phyloP scores from a whole-genome alignment of 2,329 filamentous ascomycete genomes.

The Hypomyces perniciosus region DNA sequence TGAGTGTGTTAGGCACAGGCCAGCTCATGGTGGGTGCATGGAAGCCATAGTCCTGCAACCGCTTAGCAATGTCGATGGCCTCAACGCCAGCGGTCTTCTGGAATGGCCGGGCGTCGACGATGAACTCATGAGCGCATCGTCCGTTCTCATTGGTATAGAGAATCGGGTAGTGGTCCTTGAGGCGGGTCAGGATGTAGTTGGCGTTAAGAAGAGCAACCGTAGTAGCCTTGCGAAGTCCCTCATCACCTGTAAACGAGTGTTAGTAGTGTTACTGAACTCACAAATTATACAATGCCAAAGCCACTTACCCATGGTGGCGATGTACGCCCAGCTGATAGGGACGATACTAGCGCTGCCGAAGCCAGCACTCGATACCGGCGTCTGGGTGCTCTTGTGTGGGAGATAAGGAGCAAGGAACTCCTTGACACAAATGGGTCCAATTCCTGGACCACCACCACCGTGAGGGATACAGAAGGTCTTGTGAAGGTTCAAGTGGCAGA shows the following conservation, averaged over 20 bases:
- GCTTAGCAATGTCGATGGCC: constrained; percentile 92
- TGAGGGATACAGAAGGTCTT: constrained; percentile 99
- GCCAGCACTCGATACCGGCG: constrained; percentile 71
- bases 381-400: constrained; percentile 28
- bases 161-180: constrained; percentile 80
- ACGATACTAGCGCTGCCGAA: constrained; percentile 89
- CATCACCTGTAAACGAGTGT: constrained; percentile 21
- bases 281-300: neutral
- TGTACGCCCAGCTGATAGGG: constrained; percentile 92
- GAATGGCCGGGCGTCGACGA: constrained; percentile 82
- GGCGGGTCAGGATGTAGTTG: constrained; percentile 88
- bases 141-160: constrained; percentile 88
- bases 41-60: constrained; percentile 95
- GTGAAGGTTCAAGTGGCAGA: constrained; percentile 95
- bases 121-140: constrained; percentile 95
- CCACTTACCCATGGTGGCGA: constrained; percentile 76
- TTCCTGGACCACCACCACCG: constrained; percentile 87
- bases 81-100: constrained; percentile 78
- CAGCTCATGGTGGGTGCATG: constrained; percentile 96
- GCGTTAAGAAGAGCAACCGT: constrained; percentile 92
- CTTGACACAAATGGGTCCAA: constrained; percentile 90
- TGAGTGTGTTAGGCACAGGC: constrained; percentile 90
- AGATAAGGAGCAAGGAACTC: constrained; percentile 71
- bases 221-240: constrained; percentile 81
- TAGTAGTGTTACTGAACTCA: neutral